Percentiles rank a stretch among this genome's conserved stretches.
Conservation (phyloP, 495 filamentous ascomycete genomes). For the Aspergillus ostianus region DNA sequence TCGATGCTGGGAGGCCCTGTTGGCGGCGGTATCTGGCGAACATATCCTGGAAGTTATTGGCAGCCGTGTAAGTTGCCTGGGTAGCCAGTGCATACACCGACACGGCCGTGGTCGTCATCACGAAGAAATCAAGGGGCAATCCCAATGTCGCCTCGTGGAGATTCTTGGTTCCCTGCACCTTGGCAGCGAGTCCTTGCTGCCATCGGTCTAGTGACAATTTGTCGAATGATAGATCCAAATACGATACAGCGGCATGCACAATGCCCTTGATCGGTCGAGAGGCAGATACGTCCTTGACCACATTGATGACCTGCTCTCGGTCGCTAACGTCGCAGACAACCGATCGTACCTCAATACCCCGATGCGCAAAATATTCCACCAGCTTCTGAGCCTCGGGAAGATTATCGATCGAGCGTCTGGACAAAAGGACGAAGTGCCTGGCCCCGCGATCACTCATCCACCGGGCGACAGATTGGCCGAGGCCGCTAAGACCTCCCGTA, state of each 20-base stretch:
- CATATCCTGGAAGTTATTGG: constrained; percentile 4
- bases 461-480: not conserved
- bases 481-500: not conserved
- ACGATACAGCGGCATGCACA: not conserved
- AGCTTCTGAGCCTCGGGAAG: too few species aligned
- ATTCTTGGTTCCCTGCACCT: not conserved
- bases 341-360: not conserved
- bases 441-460: constrained; percentile 3
- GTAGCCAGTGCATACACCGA: not conserved
- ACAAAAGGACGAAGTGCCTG: not conserved
- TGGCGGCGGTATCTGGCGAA: constrained; percentile 4
- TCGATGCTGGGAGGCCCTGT: not conserved
- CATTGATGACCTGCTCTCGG: not conserved
- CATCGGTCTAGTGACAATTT: not conserved
- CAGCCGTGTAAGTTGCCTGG: constrained; percentile 4
- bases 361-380: too few species aligned
- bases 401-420: not conserved
- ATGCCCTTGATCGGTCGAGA: not conserved
- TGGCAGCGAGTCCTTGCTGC: not conserved
- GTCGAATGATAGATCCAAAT: not conserved
- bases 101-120: not conserved
- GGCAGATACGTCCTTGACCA: not conserved
- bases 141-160: constrained; percentile 1
- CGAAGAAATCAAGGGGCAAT: constrained; percentile 3
- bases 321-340: constrained; percentile 1